A percentile compares a stretch with the other conserved stretches of the same genome.
Conservation (phyloP, 108 stramenopile species). For the Phaeodactylum tricornutum region DNA sequence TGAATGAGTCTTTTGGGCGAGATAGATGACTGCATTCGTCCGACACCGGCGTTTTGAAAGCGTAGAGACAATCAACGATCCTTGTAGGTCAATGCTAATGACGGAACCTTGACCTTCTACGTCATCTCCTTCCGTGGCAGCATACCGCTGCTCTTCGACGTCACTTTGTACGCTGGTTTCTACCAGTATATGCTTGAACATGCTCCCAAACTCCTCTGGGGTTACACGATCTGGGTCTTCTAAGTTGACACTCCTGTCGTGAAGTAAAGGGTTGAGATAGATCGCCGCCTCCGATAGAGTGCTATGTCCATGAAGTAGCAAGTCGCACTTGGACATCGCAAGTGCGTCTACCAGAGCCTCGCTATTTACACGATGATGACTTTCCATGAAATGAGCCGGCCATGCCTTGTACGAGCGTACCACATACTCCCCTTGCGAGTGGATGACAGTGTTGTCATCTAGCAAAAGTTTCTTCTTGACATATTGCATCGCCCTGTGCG, state of each 20-base stretch:
- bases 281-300: conserved; percentile 32
- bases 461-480: conserved; percentile 8
- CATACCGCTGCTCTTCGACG: not conserved
- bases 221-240: conserved; percentile 18
- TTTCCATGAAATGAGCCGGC: conserved; percentile 22
- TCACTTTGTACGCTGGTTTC: not conserved
- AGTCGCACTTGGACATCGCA: conserved; percentile 33
- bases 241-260: conserved; percentile 20
- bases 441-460: conserved; percentile 7
- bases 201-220: conserved; percentile 5
- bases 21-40: conserved; percentile 36
- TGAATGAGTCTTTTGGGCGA: conserved; percentile 44
- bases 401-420: conserved; percentile 24
- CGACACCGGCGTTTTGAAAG: conserved; percentile 6
- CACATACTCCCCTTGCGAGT: conserved; percentile 17
- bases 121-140: not conserved
- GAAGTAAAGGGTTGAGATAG: conserved; percentile 29
- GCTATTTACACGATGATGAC: conserved; percentile 34
- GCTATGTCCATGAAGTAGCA: conserved; percentile 27
- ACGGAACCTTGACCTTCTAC: not conserved
- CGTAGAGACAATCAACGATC: conserved; percentile 8
- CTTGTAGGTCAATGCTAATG: not conserved
- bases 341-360: conserved; percentile 31
- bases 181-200: too few relatives aligned
- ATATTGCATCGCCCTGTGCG: conserved; percentile 12